Conservation (phyloP, 2,329 filamentous ascomycete genomes). For the Phoma sp. region DNA sequence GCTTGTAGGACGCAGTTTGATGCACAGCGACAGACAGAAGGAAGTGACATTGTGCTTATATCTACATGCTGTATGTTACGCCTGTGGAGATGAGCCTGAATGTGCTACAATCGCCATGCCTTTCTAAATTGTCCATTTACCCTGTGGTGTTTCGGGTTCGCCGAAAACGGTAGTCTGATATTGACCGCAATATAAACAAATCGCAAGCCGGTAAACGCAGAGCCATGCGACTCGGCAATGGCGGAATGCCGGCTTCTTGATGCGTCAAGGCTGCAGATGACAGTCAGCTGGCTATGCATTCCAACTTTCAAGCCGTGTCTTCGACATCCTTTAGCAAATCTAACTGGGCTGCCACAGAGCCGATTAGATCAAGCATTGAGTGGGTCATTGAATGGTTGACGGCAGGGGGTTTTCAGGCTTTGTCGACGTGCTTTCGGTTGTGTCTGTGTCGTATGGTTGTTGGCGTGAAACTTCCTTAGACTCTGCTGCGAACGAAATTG, state of each 20-base stretch:
- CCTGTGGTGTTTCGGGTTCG: conserved; percentile 29
- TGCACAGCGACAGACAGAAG: not conserved
- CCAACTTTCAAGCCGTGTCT: not conserved
- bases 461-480: not conserved
- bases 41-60: conserved; percentile 7
- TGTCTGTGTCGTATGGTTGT: not conserved
- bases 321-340: not conserved
- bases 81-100: conserved; percentile 8
- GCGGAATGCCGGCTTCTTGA: conserved; percentile 21
- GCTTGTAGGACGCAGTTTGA: not conserved
- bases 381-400: not conserved
- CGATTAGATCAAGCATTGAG: not conserved
- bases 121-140: conserved; percentile 31
- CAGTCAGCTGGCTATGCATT: not conserved
- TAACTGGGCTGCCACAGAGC: not conserved
- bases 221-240: conserved; percentile 32
- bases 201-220: conserved; percentile 5
- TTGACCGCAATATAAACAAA: conserved; percentile 29
- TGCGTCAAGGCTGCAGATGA: not conserved
- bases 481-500: not conserved
- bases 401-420: not conserved
- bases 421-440: not conserved
- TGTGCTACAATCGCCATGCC: conserved; percentile 5
- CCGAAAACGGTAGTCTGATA: conserved; percentile 32
- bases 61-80: conserved; percentile 17